Evolutionary conservation across 768 basidiomycete species (phyloP).

Genomic region (Suillus subaureus): DNA sequence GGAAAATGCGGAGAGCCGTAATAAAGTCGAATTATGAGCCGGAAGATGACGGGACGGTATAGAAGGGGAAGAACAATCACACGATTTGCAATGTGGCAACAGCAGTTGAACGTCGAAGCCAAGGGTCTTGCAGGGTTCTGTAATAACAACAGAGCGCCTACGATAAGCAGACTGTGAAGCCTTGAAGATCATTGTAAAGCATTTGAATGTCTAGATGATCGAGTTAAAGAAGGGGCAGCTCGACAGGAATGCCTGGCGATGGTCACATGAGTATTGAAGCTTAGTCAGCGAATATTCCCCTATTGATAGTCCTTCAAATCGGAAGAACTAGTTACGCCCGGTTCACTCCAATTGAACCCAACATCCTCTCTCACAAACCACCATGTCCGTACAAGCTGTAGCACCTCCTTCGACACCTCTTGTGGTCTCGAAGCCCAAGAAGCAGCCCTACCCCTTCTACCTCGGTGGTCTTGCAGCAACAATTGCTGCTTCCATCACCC

Average conservation of each 20-base stretch:
- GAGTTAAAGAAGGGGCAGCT: neutral
- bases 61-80: neutral
- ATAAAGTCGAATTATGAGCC: neutral
- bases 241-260: neutral
- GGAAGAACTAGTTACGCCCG: slow-evolving; percentile 6
- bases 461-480: slow-evolving; percentile 86
- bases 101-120: neutral
- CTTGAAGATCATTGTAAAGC: neutral
- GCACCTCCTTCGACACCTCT: slow-evolving; percentile 10
- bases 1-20: neutral
- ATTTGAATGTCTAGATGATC: neutral
- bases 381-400: neutral
- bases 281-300: slow-evolving; percentile 5
- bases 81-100: neutral
- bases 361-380: slow-evolving; percentile 5
- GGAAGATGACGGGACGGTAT: neutral
- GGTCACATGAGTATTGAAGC: neutral
- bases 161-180: neutral
- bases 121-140: neutral
- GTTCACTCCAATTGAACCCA: neutral
- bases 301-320: slow-evolving; percentile 4
- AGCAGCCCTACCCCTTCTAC: slow-evolving; percentile 85
- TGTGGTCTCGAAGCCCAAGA: slow-evolving; percentile 35
- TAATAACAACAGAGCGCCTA: too few species aligned
- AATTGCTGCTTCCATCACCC: slow-evolving; percentile 86